Evolutionary conservation across 208 protist genomes (phyloP), one percentile per base, ranked within the genome.

Genomic region (Acanthamoeba castellanii): DNA sequence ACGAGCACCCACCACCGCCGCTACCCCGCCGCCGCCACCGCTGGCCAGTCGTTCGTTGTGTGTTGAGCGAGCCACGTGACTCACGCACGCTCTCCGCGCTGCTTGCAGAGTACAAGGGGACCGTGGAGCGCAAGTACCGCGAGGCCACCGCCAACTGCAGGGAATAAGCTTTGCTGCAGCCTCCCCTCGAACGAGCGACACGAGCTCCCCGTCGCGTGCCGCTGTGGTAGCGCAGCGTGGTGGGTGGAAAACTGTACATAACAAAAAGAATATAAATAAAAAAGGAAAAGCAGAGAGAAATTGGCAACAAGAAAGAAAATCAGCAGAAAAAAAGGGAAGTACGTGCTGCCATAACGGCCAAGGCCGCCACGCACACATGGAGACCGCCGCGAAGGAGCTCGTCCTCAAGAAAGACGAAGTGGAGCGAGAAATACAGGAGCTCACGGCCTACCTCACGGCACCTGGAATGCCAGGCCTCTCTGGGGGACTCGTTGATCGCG

Each of bases 71-170:
- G 32, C 32, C 66, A 8, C 14, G 66, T 14, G 25, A 20, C 8
- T 3, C 8, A 13, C 66, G 7, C 3, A 3, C 14, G n/a, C 66
- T 37, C 66, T 22, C 66, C 25, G 8, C 66, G 8, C 4, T 20
- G n/a, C 13, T 13, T 37, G n/a, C 72, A 81, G 95, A 95, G 37
- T 97, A 96, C 81, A 89, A 68, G n/a, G 88, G 89, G 70, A 45
- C 91, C 64, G 88, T 97, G 6, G 66, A 52, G 45, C 30, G 45
- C 27, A 96, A 96, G 30, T 92, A 96, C 88, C 37, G 52, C 32
- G 95, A 96, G 20, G 92, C 74, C 61, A 82, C 72, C 16, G 4
- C 30, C 18, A 50, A n/a, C n/a, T n/a, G n/a, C 30, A 64, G 22
- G 59, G 59, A 64, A 4, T 64, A 22, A 52, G n/a, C n/a, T n/a